Evolutionary conservation across 805 yeast genomes (phyloP).

Genomic region (Grigorovia yakushimaensis): DNA sequence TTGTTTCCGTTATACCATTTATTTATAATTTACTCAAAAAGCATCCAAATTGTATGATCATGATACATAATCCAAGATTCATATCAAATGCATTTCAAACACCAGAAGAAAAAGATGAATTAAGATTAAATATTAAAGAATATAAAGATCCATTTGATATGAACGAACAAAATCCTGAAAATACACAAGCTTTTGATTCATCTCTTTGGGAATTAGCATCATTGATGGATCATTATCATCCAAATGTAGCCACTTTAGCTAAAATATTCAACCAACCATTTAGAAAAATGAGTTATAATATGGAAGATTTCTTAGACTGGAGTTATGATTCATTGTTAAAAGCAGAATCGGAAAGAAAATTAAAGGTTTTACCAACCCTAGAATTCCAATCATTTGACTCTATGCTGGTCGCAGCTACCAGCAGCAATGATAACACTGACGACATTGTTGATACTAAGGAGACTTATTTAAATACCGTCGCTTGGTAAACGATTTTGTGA

Average conservation of each 20-base stretch:
- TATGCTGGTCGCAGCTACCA: constrained; percentile 6
- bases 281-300: constrained; percentile 71
- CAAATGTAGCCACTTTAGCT: constrained; percentile 88
- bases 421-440: not conserved
- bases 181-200: constrained; percentile 70
- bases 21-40: constrained; percentile 78
- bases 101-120: constrained; percentile 19
- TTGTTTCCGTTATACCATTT: constrained; percentile 82
- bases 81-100: constrained; percentile 21
- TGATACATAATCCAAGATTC: constrained; percentile 49
- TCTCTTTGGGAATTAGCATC: constrained; percentile 90
- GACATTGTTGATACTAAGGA: not conserved
- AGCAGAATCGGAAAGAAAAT: constrained; percentile 52
- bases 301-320: constrained; percentile 95
- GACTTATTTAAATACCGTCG: constrained; percentile 15
- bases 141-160: constrained; percentile 59
- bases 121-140: constrained; percentile 14
- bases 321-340: constrained; percentile 57
- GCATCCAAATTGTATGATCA: constrained; percentile 89
- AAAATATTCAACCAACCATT: constrained; percentile 84
- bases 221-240: constrained; percentile 78
- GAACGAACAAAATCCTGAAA: constrained; percentile 60
- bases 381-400: constrained; percentile 46
- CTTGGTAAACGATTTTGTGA: constrained; percentile 22
- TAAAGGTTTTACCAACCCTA: constrained; percentile 65